Evolutionary conservation across 2,329 filamentous ascomycete species (phyloP), one percentile per base, ranked within the genome.

Genomic region (Parasarocladium wereldwijsianum): DNA sequence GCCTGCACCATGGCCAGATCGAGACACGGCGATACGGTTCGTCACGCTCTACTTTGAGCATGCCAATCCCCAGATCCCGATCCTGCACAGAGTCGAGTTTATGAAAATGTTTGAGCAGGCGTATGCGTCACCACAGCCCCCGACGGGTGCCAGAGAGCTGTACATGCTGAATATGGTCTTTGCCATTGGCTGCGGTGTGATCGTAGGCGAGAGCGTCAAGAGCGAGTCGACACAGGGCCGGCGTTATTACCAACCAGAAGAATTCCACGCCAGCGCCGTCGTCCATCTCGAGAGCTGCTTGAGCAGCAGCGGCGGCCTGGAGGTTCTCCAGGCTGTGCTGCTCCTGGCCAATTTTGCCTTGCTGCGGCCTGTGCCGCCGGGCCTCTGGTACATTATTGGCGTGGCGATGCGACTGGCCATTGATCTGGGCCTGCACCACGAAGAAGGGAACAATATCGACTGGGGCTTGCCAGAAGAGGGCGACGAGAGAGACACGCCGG

Each of bases 91-190:
- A 21, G 76, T 70, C 18, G 84, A 94, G 42, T 96, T 94, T 45
- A 84, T 85, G 76, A 69, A 78, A 26, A 73, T 93, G 56, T 81
- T 94, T 47, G 77, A 93, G 32, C 70, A 72, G 26, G 81, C 84
- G 0, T 94, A 93, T 51, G 64, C 70, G 4, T 67, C 70, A 1
- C 70, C 78, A 13, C 65, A 70, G 26, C 69, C 71, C 34, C 65
- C 70, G 31, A 67, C 79, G 16, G 80, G 78, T 2, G 70, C 84
- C 4, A 68, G 79, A 32, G 85, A 93, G 52, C 64, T 90, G n/a
- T 96, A 94, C 54, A 72, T 92, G 58, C 64, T 96, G 38, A 94
- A 94, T 52, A 94, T 96, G 55, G 86, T 96, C 15, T 96, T 93
- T 56, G 87, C 87, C 10, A 94, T 96, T 43, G 90, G 90, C 6